Conservation (phyloP, 306 rosid species). For the Sechiopsis laciniata region DNA sequence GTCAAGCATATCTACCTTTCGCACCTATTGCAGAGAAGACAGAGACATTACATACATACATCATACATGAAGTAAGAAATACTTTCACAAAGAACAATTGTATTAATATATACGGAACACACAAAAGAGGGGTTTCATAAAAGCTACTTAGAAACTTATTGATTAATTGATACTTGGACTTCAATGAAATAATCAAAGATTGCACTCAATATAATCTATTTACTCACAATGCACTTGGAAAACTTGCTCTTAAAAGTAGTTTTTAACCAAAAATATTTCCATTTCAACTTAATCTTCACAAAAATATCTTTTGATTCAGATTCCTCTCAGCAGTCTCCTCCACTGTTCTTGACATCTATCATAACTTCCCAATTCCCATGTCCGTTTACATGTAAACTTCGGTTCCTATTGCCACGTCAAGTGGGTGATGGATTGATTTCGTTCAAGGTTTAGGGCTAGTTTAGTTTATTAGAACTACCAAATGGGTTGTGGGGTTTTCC, state of each 20-base stretch:
- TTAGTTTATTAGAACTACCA: not conserved
- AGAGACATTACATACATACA: not conserved
- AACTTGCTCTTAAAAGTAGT: not conserved
- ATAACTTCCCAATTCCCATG: not conserved
- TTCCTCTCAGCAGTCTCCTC: not conserved
- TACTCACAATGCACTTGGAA: not conserved
- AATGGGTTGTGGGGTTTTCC: not conserved
- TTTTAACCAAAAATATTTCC: not conserved
- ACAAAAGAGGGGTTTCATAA: not conserved
- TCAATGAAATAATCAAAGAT: not conserved
- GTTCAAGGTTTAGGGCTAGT: not conserved
- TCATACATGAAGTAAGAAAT: not conserved
- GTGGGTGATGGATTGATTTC: not conserved
- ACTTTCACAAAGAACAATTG: not conserved
- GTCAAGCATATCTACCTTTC: conserved; percentile 75
- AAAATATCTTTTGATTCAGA: too few relatives aligned
- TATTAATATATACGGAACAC: not conserved
- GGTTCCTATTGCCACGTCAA: not conserved
- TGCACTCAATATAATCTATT: not conserved
- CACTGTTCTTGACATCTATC: not conserved
- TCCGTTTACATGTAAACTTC: not conserved
- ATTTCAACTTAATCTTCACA: not conserved
- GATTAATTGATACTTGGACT: not conserved
- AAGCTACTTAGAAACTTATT: not conserved
- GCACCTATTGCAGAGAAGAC: conserved; percentile 38